Percentiles rank a stretch among this genome's conserved stretches.
phyloP scores from a whole-genome alignment of 257 asterid species.

The Petunia secreta region DNA sequence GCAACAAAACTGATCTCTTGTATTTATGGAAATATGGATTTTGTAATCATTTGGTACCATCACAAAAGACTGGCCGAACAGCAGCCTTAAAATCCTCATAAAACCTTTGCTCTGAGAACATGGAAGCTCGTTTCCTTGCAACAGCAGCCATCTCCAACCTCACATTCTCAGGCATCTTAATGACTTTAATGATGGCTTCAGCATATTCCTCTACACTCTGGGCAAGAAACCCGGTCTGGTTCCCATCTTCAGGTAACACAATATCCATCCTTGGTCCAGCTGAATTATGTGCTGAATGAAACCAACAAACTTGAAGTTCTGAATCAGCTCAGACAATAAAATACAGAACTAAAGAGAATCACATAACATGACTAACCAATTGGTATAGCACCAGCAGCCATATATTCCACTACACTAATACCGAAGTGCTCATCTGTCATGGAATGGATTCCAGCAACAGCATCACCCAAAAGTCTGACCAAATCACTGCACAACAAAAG shows the following conservation, averaged over 20 bases:
- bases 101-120: conserved; percentile 79
- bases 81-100: conserved; percentile 82
- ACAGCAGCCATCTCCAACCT: conserved; percentile 78
- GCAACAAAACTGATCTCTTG: conserved; percentile 18
- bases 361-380: conserved; percentile 56
- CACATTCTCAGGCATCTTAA: conserved; percentile 61
- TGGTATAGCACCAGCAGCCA: conserved; percentile 96
- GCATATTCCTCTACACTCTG: conserved; percentile 71
- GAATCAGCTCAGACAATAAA: not conserved
- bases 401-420: conserved; percentile 91
- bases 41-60: conserved; percentile 29
- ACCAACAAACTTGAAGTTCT: not conserved
- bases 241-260: conserved; percentile 77
- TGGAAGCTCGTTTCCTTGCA: conserved; percentile 78
- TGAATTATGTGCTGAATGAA: conserved; percentile 76
- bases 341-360: not conserved
- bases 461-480: conserved; percentile 85
- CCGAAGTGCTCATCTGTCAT: conserved; percentile 98
- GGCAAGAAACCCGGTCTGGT: conserved; percentile 84
- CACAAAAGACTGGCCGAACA: conserved; percentile 48
- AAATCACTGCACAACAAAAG: conserved; percentile 56
- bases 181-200: conserved; percentile 60
- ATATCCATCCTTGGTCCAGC: conserved; percentile 98
- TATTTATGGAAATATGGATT: not conserved
- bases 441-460: conserved; percentile 83